These are phyloP conservation scores for Furcasterigmium sp. DNA, from an alignment of 2,329 filamentous ascomycete genomes.

Conservation along the genomic window DNA sequence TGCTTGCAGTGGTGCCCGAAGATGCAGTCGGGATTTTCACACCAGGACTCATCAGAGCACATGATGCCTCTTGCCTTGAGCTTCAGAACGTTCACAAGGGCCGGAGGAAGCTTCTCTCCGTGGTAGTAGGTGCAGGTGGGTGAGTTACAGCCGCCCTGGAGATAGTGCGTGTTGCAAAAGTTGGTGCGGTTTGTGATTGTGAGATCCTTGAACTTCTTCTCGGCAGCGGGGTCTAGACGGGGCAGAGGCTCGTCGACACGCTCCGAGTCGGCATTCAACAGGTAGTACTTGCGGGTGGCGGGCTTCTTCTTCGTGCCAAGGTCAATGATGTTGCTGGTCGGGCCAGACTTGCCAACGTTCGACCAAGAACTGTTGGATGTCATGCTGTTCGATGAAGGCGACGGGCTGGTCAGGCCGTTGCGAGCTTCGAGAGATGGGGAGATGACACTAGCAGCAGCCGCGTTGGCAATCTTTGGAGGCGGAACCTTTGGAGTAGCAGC, in stretches of 20 bases:
- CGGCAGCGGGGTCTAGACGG: conserved; percentile 12
- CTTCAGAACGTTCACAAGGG: conserved; percentile 13
- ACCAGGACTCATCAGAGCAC: conserved; percentile 11
- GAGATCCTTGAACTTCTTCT: conserved; percentile 14
- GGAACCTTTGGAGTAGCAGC: background rate
- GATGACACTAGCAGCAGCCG: background rate
- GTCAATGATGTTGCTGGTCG: conserved; percentile 16
- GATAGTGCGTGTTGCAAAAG: conserved; percentile 16
- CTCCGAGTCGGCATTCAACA: conserved; percentile 22
- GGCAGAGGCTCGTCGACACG: conserved; percentile 23
- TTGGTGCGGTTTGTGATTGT: conserved; percentile 9
- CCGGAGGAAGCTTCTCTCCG: conserved; percentile 9
- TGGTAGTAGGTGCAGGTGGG: conserved; percentile 14
- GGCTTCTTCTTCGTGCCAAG: conserved; percentile 18
- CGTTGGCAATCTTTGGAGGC: background rate
- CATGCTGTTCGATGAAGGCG: background rate
- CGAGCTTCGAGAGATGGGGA: background rate
- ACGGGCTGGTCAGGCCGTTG: background rate
- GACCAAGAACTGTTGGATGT: conserved; percentile 15
- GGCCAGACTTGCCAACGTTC: conserved; percentile 9
- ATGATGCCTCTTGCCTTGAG: conserved; percentile 13
- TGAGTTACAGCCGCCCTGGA: conserved; percentile 12
- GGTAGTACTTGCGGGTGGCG: conserved; percentile 14
- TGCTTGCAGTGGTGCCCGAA: conserved; percentile 16
- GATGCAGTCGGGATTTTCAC: conserved; percentile 12